Base-by-base conservation (phyloP, 129 eudicot genomes). In the Artemisia argyi region DNA sequence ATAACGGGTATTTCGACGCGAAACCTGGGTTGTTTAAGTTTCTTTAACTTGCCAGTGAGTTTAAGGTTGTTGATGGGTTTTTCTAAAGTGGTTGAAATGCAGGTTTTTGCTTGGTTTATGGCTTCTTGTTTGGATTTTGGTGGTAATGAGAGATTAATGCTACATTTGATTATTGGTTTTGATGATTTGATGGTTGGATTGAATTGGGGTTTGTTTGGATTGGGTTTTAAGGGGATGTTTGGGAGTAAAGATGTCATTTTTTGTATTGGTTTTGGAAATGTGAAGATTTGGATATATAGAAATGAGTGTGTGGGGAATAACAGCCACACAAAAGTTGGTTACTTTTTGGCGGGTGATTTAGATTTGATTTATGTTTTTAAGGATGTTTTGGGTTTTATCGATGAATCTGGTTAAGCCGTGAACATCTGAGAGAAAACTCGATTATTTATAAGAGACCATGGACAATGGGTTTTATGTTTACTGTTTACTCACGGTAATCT, bases 41-140 rank as follows among this genome's bases (percentile, higher is more conserved):
- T 89, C 88, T 87, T 87, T 68, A 87, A 71, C 65, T 81, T 87
- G n/a, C 91, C 89, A 18, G 96, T 66, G 65, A 91, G 93, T 60
- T 85, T 88, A 1, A 89, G 85, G 76, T 79, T 88, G 87, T 86
- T 92, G 39, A 89, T 83, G 14, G 95, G 96, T 55, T 89, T 92
- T 51, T 89, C 84, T 15, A 93, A 72, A 68, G 95, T 73, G 73
- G 92, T 48, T 35, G 79, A 76, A 46, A 93, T 88, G 68, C 90
- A 82, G n/a, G 81, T 83, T 60, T 89, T 93, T 19, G 92, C 98
- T 82, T 93, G 98, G 58, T 66, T 83, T 58, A 93, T 81, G 44
- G 96, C 98, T 82, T 93, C 96, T 78, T 93, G 88, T 79, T 85
- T 93, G 13, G 92, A 75, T n/a, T 85, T 69, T 17, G 98, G 97